These are phyloP conservation scores for Ustilago trichophora DNA, from an alignment of 1,284 basidiomycete species.

Conservation along the genomic window DNA sequence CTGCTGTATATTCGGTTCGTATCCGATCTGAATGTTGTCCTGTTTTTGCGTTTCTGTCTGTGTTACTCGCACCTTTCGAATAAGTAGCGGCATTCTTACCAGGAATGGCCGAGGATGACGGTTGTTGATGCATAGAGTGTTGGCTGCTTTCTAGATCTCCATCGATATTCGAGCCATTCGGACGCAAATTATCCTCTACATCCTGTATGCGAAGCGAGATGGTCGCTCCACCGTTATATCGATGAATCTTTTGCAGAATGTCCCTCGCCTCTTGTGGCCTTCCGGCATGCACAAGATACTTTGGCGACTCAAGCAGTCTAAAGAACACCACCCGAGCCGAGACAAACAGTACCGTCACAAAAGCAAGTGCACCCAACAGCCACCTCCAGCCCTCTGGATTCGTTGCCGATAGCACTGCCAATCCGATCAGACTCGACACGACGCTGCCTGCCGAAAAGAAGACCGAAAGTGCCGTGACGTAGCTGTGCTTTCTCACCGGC, in stretches of 20 bases:
- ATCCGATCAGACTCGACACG: slow-evolving; percentile 36
- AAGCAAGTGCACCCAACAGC: slow-evolving; percentile 33
- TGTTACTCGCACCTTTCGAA: too few species aligned
- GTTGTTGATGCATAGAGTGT: slow-evolving; percentile 11
- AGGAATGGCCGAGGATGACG: slow-evolving; percentile 3
- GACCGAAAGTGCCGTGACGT: slow-evolving; percentile 91
- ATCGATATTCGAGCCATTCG: too few species aligned
- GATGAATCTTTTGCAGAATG: slow-evolving; percentile 53
- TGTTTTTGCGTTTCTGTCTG: too few species aligned
- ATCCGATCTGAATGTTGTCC: too few species aligned
- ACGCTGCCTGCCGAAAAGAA: slow-evolving; percentile 70
- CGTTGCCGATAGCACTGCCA: slow-evolving; percentile 42
- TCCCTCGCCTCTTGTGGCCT: slow-evolving; percentile 51
- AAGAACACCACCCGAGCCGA: slow-evolving; percentile 83
- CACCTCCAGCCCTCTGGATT: slow-evolving; percentile 44
- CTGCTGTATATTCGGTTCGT: slow-evolving; percentile 1
- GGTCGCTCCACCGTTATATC: slow-evolving; percentile 43
- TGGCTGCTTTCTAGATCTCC: slow-evolving; percentile 15
- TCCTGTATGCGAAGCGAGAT: slow-evolving; percentile 43
- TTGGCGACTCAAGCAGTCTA: slow-evolving; percentile 87
- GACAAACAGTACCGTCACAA: slow-evolving; percentile 82
- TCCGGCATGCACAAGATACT: slow-evolving; percentile 55
- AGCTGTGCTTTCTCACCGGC: slow-evolving; percentile 87
- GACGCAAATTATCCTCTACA: slow-evolving; percentile 30
- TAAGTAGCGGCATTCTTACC: too few species aligned